Conservation (phyloP, 108 stramenopile genomes). For the Nitzschia palea region DNA sequence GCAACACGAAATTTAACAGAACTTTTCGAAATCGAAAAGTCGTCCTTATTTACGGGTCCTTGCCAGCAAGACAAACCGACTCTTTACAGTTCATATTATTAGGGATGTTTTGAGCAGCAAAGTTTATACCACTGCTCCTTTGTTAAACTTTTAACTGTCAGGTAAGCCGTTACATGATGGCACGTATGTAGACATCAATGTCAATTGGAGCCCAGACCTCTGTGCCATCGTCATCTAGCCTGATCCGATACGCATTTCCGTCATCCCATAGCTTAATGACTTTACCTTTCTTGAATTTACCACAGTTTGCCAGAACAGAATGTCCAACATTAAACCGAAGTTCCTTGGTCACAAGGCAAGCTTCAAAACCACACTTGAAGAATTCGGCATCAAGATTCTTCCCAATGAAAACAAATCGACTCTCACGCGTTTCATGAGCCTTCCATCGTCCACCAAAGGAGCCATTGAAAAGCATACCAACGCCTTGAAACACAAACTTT, state of each 20-base stretch:
- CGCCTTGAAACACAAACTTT: slow-evolving; percentile 95
- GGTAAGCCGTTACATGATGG: slow-evolving; percentile 3
- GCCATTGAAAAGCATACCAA: slow-evolving; percentile 87
- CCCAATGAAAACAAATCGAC: slow-evolving; percentile 89
- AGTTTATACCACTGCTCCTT: no score
- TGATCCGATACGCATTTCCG: slow-evolving; percentile 81
- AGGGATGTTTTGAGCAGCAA: no score
- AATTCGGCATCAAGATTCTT: slow-evolving; percentile 73
- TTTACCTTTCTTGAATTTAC: slow-evolving; percentile 45
- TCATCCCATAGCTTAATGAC: slow-evolving; percentile 78
- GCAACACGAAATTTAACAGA: no score
- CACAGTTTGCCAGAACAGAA: slow-evolving; percentile 63
- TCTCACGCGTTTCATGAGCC: slow-evolving; percentile 59
- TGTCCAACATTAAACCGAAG: slow-evolving; percentile 71
- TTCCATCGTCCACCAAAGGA: slow-evolving; percentile 48
- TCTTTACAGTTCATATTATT: no score
- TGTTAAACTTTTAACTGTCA: neutral
- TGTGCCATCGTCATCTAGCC: slow-evolving; percentile 46
- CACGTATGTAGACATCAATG: slow-evolving; percentile 67
- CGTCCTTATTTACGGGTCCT: no score
- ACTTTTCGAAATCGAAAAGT: no score
- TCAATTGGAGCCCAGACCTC: slow-evolving; percentile 83
- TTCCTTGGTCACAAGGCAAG: slow-evolving; percentile 50
- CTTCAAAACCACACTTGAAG: slow-evolving; percentile 59
- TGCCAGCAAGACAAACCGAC: no score